These are phyloP conservation scores for Erysimum cheiri DNA, from an alignment of 441 rosid species.

Conservation along the genomic window DNA sequence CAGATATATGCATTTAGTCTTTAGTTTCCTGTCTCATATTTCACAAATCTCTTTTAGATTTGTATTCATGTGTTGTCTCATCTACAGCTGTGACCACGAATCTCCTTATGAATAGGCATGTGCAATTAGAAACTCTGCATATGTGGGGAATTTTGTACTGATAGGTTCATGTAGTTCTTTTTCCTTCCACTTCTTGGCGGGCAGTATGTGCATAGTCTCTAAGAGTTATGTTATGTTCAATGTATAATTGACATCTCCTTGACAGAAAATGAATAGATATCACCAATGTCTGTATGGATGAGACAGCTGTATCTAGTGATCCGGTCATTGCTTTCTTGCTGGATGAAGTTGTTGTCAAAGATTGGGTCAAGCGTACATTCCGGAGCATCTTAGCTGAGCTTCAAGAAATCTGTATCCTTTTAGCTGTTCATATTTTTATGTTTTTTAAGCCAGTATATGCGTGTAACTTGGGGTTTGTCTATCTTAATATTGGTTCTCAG, in stretches of 20 bases:
- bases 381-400: constrained; percentile 63
- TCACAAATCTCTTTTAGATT: constrained; percentile 17
- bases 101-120: constrained; percentile 15
- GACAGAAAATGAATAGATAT: constrained; percentile 73
- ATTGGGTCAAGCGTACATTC: constrained; percentile 91
- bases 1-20: constrained; percentile 12
- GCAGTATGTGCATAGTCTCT: constrained; percentile 3
- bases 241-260: constrained; percentile 49
- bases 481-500: constrained; percentile 61
- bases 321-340: constrained; percentile 91
- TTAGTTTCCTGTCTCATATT: constrained; percentile 12
- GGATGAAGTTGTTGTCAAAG: constrained; percentile 98
- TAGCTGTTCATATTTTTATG: constrained; percentile 26
- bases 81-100: constrained; percentile 9
- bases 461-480: constrained; percentile 22
- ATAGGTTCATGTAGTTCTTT: constrained; percentile 26
- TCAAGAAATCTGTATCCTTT: constrained; percentile 84
- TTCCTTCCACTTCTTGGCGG: constrained; percentile 16
- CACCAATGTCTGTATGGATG: constrained; percentile 95
- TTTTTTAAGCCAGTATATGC: constrained; percentile 12
- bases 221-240: constrained; percentile 7
- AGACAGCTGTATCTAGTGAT: constrained; percentile 94
- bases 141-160: not conserved
- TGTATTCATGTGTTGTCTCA: constrained; percentile 10
- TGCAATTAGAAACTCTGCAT: not conserved